Percentiles rank a stretch among this genome's conserved stretches.
These are phyloP conservation scores for Pseudocercospora musae DNA, from an alignment of 2,329 filamentous ascomycete genomes.

Conservation along the genomic window DNA sequence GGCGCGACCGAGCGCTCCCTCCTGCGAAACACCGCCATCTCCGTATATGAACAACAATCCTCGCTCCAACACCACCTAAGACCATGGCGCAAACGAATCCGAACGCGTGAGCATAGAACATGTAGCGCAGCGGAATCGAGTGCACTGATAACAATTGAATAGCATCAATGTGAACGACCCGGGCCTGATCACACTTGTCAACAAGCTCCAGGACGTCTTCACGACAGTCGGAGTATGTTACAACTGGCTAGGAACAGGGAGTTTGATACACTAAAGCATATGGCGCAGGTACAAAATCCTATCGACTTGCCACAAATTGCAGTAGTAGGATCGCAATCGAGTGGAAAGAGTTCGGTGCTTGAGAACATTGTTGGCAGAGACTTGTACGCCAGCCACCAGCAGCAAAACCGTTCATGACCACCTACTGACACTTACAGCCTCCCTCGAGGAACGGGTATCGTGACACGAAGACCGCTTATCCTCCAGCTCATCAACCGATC, in stretches of 20 bases:
- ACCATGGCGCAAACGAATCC: slow-evolving; percentile 33
- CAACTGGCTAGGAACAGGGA: slow-evolving; percentile 8
- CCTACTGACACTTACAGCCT: slow-evolving; percentile 56
- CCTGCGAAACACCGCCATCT: neutral
- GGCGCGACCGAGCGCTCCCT: neutral
- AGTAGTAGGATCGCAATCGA: slow-evolving; percentile 97
- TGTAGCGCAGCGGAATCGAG: neutral
- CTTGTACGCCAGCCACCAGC: slow-evolving; percentile 66
- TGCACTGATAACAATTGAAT: slow-evolving; percentile 14
- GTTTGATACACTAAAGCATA: slow-evolving; percentile 21
- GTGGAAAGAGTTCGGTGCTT: slow-evolving; percentile 97
- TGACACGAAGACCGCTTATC: slow-evolving; percentile 91
- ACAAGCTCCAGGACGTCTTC: slow-evolving; percentile 99
- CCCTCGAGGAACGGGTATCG: slow-evolving; percentile 94
- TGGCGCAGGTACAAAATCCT: slow-evolving; percentile 81
- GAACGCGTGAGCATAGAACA: slow-evolving; percentile 27
- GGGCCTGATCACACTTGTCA: slow-evolving; percentile 76
- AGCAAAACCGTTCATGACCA: neutral
- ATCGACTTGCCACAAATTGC: slow-evolving; percentile 98
- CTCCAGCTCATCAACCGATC: slow-evolving; percentile 95
- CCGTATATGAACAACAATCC: neutral
- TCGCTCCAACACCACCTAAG: slow-evolving; percentile 20
- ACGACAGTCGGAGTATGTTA: slow-evolving; percentile 80
- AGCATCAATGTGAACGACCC: slow-evolving; percentile 72
- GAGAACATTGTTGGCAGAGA: slow-evolving; percentile 99